Percentiles rank a stretch among this genome's conserved stretches.
Evolutionary conservation across 768 basidiomycete species (phyloP).

Genomic region (Naematelia aurantialba): DNA sequence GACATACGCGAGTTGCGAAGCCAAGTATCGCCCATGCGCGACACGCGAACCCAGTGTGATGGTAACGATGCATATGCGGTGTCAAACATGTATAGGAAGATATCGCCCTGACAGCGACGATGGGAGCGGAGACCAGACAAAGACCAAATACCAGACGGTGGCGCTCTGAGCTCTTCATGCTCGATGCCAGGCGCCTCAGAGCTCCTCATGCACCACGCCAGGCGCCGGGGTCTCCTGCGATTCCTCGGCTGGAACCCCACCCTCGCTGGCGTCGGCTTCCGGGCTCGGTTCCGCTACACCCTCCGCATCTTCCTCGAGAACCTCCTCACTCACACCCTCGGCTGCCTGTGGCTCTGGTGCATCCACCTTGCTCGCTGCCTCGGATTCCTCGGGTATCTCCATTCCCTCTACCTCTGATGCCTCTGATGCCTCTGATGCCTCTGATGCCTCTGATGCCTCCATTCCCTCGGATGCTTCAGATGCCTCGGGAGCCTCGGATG

Average conservation of each 20-base stretch:
- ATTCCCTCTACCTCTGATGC: constrained; percentile 1
- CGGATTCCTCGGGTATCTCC: constrained; percentile 1
- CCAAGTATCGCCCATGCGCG: no score
- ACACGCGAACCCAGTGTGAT: no score
- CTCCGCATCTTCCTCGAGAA: constrained; percentile 4
- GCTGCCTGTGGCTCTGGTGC: constrained; percentile 25
- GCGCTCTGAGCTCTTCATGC: neutral
- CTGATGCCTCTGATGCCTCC: constrained; percentile 10
- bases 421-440: neutral
- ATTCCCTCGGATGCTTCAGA: no score
- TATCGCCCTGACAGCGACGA: no score
- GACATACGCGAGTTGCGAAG: no score
- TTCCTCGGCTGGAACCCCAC: neutral
- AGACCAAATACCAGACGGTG: no score
- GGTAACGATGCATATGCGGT: no score
- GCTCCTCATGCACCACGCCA: constrained; percentile 19
- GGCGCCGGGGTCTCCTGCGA: constrained; percentile 3
- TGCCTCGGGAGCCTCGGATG: no score
- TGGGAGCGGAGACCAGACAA: no score
- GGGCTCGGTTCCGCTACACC: constrained; percentile 2
- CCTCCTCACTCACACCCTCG: constrained; percentile 18
- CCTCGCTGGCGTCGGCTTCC: constrained; percentile 2
- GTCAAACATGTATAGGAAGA: no score
- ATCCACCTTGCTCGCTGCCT: constrained; percentile 13
- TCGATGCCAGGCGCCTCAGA: constrained; percentile 15